A percentile compares a stretch with the other conserved stretches of the same genome.
Conservation (phyloP, 2,329 filamentous ascomycete genomes). For the Akanthomyces dipterigenus region DNA sequence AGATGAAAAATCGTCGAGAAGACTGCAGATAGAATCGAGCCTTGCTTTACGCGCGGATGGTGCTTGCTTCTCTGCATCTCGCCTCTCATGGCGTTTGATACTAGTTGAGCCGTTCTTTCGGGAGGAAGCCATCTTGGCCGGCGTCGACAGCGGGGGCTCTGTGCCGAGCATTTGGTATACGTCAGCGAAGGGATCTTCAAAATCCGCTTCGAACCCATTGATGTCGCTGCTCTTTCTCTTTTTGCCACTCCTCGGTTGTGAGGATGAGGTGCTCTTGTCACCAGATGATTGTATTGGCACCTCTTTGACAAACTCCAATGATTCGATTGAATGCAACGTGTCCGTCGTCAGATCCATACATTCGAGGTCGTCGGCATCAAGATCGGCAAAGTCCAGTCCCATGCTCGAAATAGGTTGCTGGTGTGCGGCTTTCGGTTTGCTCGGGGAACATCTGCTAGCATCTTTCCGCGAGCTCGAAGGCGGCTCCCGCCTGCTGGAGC, state of each 20-base stretch:
- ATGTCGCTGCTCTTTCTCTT: conserved; percentile 49
- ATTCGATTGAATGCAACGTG: conserved; percentile 27
- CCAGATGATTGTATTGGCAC: conserved; percentile 22
- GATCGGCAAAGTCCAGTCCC: conserved; percentile 28
- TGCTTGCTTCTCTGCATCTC: not conserved
- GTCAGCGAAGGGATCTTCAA: conserved; percentile 46
- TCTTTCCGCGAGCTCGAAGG: conserved; percentile 9
- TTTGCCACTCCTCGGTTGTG: conserved; percentile 30
- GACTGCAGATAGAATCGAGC: not conserved
- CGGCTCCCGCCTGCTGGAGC: not conserved
- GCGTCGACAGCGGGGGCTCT: conserved; percentile 30
- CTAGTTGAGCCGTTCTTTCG: conserved; percentile 1
- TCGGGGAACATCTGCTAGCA: conserved; percentile 19
- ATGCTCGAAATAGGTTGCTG: conserved; percentile 15
- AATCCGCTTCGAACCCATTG: conserved; percentile 27
- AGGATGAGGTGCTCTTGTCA: not conserved
- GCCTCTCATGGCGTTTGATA: conserved; percentile 4
- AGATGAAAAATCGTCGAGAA: conserved; percentile 7
- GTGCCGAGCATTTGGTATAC: conserved; percentile 43
- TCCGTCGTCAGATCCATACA: conserved; percentile 36
- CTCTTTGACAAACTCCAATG: conserved; percentile 30
- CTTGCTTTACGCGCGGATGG: not conserved
- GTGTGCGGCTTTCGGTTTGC: conserved; percentile 20
- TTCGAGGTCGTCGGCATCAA: conserved; percentile 29
- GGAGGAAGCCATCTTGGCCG: conserved; percentile 15